A percentile compares a stretch with the other conserved stretches of the same genome.
phyloP scores from a whole-genome alignment of 2,329 filamentous ascomycete species.

The Beauveria sp. region DNA sequence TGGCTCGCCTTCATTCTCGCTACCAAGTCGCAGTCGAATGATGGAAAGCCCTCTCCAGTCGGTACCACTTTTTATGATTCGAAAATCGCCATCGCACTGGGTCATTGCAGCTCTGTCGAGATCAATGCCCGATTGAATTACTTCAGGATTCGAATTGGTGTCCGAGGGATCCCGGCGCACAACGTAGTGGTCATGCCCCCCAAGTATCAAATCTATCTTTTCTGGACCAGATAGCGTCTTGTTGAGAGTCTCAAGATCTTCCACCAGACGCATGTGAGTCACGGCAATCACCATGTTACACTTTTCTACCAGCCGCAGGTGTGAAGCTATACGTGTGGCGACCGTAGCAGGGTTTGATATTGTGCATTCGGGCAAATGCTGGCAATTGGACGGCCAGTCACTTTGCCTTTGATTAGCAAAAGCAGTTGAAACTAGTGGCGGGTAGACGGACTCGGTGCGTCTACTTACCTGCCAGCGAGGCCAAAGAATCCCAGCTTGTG shows the following conservation, averaged over 20 bases:
- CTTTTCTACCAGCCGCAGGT: slow-evolving; percentile 11
- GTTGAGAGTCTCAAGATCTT: slow-evolving; percentile 12
- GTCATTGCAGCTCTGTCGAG: background rate
- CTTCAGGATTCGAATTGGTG: slow-evolving; percentile 12
- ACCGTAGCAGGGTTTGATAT: slow-evolving; percentile 13
- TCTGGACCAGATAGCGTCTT: slow-evolving; percentile 13
- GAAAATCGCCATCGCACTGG: background rate
- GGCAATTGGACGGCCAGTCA: slow-evolving; percentile 15
- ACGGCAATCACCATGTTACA: slow-evolving; percentile 20
- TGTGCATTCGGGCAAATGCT: slow-evolving; percentile 11
- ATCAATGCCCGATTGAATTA: slow-evolving; percentile 12
- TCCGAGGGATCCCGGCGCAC: slow-evolving; percentile 16
- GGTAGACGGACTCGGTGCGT: too few relatives aligned
- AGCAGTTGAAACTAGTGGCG: background rate
- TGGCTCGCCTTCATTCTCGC: background rate
- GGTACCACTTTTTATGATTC: slow-evolving; percentile 14
- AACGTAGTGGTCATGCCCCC: slow-evolving; percentile 20
- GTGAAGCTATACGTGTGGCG: slow-evolving; percentile 1
- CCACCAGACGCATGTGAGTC: slow-evolving; percentile 19
- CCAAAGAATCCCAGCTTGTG: slow-evolving; percentile 14
- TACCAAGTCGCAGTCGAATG: slow-evolving; percentile 1
- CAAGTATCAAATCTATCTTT: slow-evolving; percentile 18
- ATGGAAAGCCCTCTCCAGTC: slow-evolving; percentile 12
- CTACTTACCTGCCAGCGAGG: slow-evolving; percentile 11
- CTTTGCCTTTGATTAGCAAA: background rate